These are phyloP conservation scores for Guyanaporus albipodus DNA, from an alignment of 768 basidiomycete genomes.

Conservation along the genomic window DNA sequence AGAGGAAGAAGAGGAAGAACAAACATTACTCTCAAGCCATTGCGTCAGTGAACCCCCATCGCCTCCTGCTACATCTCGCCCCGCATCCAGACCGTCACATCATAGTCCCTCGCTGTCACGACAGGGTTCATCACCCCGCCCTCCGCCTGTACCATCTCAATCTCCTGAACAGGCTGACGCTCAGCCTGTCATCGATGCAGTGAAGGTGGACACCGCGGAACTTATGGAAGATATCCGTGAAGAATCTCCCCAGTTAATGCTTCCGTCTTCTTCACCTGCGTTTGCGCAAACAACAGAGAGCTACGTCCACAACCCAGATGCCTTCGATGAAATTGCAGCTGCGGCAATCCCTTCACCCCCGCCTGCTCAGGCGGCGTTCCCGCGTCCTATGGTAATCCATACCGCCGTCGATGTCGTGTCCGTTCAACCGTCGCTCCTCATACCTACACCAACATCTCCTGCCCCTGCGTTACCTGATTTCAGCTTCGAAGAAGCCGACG, in stretches of 20 bases:
- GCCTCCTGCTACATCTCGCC: slow-evolving; percentile 20
- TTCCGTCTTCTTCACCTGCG: slow-evolving; percentile 23
- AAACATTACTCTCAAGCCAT: slow-evolving; percentile 2
- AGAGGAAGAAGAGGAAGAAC: slow-evolving; percentile 12
- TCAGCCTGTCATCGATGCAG: slow-evolving; percentile 8
- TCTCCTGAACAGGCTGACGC: slow-evolving; percentile 6
- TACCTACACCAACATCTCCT: slow-evolving; percentile 37
- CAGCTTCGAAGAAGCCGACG: slow-evolving; percentile 31
- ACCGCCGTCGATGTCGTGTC: slow-evolving; percentile 28
- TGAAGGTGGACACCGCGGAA: slow-evolving; percentile 11
- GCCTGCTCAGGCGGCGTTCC: slow-evolving; percentile 1
- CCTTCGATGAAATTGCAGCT: not conserved
- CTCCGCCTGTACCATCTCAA: slow-evolving; percentile 8
- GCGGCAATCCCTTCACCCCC: not conserved
- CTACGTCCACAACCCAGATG: not conserved
- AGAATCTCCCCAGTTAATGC: slow-evolving; percentile 23
- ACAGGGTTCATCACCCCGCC: slow-evolving; percentile 12
- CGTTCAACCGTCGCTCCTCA: slow-evolving; percentile 28
- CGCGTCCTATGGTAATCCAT: slow-evolving; percentile 20
- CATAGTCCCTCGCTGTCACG: slow-evolving; percentile 20
- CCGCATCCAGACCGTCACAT: slow-evolving; percentile 5
- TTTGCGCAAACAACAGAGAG: not conserved
- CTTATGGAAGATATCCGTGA: slow-evolving; percentile 21
- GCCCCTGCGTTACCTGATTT: slow-evolving; percentile 28
- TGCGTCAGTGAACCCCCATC: not conserved